A percentile compares a stretch with the other conserved stretches of the same genome.
These are phyloP conservation scores for Pseudogymnoascus sp. DNA, from an alignment of 2,329 filamentous ascomycete genomes.

Conservation along the genomic window DNA sequence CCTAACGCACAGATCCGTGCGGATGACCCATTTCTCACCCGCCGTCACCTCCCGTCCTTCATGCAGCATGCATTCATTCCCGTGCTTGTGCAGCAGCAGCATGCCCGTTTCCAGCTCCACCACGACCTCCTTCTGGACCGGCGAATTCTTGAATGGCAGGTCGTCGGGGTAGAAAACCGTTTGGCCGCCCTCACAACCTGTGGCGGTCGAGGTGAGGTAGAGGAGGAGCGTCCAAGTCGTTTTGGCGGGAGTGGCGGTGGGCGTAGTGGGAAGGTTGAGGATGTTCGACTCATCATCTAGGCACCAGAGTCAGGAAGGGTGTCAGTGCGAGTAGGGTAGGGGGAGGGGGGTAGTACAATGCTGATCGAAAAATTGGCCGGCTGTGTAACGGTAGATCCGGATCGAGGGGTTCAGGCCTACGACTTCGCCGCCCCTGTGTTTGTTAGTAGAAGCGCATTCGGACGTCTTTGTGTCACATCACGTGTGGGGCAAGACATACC, in stretches of 20 bases:
- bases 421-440: conserved; percentile 69
- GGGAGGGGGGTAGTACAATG: conserved; percentile 59
- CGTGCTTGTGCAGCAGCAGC: conserved; percentile 80
- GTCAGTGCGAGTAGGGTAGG: no score
- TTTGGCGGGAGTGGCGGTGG: conserved; percentile 42
- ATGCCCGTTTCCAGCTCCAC: conserved; percentile 76
- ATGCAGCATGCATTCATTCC: conserved; percentile 82
- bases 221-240: conserved; percentile 91
- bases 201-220: conserved; percentile 70
- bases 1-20: conserved; percentile 70
- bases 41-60: conserved; percentile 71
- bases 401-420: conserved; percentile 86
- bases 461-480: not conserved
- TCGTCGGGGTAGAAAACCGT: conserved; percentile 82
- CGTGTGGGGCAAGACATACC: conserved; percentile 18
- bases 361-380: conserved; percentile 84
- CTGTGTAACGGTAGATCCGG: conserved; percentile 76
- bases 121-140: conserved; percentile 54
- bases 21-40: conserved; percentile 86
- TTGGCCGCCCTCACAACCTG: conserved; percentile 76
- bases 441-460: conserved; percentile 15
- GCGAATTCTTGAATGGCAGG: conserved; percentile 38
- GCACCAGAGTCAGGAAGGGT: not conserved
- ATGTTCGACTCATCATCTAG: conserved; percentile 81
- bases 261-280: conserved; percentile 48